These are phyloP conservation scores for Globisporangium parvum DNA, from an alignment of 352 stramenopile genomes.

Conservation along the genomic window DNA sequence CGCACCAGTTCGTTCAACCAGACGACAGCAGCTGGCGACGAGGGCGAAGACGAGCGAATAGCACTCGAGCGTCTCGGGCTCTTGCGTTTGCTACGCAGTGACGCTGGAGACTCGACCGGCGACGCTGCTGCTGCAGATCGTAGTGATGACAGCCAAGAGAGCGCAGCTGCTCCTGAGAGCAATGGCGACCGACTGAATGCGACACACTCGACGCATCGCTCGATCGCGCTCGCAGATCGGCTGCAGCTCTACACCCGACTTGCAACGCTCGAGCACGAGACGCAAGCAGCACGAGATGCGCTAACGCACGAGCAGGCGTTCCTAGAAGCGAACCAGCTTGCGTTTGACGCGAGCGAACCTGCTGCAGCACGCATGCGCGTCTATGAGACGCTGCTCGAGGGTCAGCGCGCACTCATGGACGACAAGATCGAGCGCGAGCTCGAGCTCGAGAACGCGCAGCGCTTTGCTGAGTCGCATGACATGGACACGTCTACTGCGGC, in stretches of 20 bases:
- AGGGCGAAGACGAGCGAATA: not conserved
- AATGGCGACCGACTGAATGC: too few relatives aligned
- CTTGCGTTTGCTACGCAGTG: too few relatives aligned
- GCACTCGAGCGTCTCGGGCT: too few relatives aligned
- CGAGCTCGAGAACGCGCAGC: slow-evolving; percentile 22
- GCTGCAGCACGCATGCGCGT: slow-evolving; percentile 25
- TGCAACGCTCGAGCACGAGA: not conserved
- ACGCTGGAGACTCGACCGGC: too few relatives aligned
- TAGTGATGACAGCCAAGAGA: too few relatives aligned
- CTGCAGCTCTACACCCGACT: slow-evolving; percentile 12
- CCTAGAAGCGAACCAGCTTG: slow-evolving; percentile 7
- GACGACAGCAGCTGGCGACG: not conserved
- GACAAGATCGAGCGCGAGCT: slow-evolving; percentile 55
- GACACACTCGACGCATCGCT: too few relatives aligned
- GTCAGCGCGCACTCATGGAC: slow-evolving; percentile 44
- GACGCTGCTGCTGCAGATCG: too few relatives aligned
- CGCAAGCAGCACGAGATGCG: not conserved
- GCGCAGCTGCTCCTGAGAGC: too few relatives aligned
- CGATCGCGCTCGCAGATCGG: not conserved
- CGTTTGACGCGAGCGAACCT: slow-evolving; percentile 9
- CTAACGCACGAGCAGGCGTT: slow-evolving; percentile 14
- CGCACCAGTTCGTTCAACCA: too few relatives aligned
- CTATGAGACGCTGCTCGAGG: slow-evolving; percentile 37
- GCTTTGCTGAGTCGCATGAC: slow-evolving; percentile 24
- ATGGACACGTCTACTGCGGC: slow-evolving; percentile 9